Base-by-base conservation (phyloP, 1,139 yeast species). In the Pneumocystis canis region DNA sequence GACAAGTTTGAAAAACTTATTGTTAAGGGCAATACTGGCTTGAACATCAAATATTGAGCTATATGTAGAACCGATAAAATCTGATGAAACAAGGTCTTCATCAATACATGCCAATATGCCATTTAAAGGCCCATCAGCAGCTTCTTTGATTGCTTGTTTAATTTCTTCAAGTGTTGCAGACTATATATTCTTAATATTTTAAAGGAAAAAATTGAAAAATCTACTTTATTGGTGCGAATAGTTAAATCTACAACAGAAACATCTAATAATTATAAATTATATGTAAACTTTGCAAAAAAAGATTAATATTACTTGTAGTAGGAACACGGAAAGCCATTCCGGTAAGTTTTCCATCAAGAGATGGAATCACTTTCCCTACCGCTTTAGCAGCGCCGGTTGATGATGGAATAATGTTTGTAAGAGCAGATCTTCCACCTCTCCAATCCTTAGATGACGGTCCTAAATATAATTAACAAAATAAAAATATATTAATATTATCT, bases 361-460 rank as follows among this genome's bases (percentile, higher is more conserved):
- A 84, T 72, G 95, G 95, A 73, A 87, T 85, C 74, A 87, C 94
- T 82, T 85, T 85, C 77, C 92, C 94, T 72, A 86, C 94, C 71
- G 92, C 92, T 83, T 86, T 86, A 75, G 95, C 95, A 74, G 94
- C 94, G 82, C 94, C 94, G 70, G 94, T 86, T 70, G 92, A 85
- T 62, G 92, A 86, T 76, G 94, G 94, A 73, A 86, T 86, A 76
- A 86, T 85, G 87, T 86, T 86, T 76, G 87, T 90, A 67, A 89
- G 83, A 75, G 94, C 94, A 74, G 94, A 84, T 79, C 94, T 84
- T 77, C 94, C 94, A 77, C 94, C 94, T 82, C 94, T 84, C 94
- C 94, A 87, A 83, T 87, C 94, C 84, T 86, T 86, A 82, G 84
- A 85, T 77, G 92, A 85, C 74, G 94, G 90, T 79, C 94, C 54